Evolutionary conservation across 1,284 basidiomycete species (phyloP).

Genomic region (Takashimella tepidaria): DNA sequence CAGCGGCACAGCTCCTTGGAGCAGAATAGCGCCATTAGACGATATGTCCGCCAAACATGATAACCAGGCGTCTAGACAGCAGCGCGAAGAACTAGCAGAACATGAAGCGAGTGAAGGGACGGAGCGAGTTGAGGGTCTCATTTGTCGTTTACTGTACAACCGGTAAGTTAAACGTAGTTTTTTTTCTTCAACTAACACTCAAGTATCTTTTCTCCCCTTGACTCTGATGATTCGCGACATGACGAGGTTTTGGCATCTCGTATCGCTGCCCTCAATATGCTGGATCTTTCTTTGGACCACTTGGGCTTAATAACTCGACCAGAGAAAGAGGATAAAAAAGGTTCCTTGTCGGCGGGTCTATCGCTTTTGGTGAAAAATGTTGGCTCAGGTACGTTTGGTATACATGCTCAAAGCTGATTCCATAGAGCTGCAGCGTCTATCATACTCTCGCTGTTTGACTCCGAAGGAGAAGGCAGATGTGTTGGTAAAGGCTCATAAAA

Average conservation of each 20-base stretch:
- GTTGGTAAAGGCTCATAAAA: conserved; percentile 74
- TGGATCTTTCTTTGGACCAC: conserved; percentile 79
- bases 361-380: conserved; percentile 64
- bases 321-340: conserved; percentile 40
- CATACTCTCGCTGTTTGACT: conserved; percentile 55
- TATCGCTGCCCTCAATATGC: conserved; percentile 81
- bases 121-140: conserved; percentile 63
- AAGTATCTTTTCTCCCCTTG: conserved; percentile 61
- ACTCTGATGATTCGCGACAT: conserved; percentile 73
- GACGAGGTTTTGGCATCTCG: conserved; percentile 82
- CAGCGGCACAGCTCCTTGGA: conserved; percentile 23
- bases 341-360: conserved; percentile 54
- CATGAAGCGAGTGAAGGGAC: conserved; percentile 50
- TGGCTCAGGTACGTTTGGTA: conserved; percentile 61
- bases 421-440: conserved; percentile 65
- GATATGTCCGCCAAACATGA: conserved; percentile 44
- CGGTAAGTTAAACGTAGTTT: conserved; percentile 48
- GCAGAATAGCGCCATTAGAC: conserved; percentile 16
- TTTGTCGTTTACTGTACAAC: conserved; percentile 70
- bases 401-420: background rate
- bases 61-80: conserved; percentile 44
- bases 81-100: conserved; percentile 46
- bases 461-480: conserved; percentile 74
- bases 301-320: conserved; percentile 69
- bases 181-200: conserved; percentile 1